Conservation (phyloP, 345 rosid species). For the Melastoma malabathricum region DNA sequence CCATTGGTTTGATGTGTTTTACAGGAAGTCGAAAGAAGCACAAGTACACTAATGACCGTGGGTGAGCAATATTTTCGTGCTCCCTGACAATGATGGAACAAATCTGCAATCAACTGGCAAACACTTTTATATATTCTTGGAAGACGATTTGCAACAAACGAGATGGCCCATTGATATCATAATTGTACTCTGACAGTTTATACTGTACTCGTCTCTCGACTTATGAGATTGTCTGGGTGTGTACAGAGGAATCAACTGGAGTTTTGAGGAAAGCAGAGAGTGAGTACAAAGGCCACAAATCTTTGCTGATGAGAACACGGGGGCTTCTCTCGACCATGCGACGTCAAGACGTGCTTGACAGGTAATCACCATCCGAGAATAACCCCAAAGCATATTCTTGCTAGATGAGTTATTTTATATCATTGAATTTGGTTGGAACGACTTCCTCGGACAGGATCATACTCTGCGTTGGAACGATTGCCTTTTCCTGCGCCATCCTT, state of each 20-base stretch:
- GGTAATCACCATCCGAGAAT: constrained; percentile 16
- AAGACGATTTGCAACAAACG: too few relatives aligned
- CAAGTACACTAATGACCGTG: constrained; percentile 61
- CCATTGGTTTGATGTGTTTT: constrained; percentile 6
- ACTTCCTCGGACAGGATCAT: constrained; percentile 34
- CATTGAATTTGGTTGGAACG: not conserved
- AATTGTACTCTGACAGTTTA: too few relatives aligned
- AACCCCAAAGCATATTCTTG: not conserved
- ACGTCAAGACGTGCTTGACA: constrained; percentile 81
- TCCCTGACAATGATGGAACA: not conserved
- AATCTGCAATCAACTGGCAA: not conserved
- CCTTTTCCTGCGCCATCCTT: constrained; percentile 70
- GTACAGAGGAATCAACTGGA: constrained; percentile 74
- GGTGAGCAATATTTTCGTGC: constrained; percentile 41
- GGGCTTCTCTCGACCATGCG: constrained; percentile 84
- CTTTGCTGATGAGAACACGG: constrained; percentile 66
- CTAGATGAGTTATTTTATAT: not conserved
- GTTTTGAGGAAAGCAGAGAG: constrained; percentile 72
- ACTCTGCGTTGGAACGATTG: constrained; percentile 42
- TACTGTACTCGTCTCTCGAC: too few relatives aligned
- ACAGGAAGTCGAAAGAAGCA: constrained; percentile 92
- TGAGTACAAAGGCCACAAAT: constrained; percentile 90
- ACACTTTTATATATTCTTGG: not conserved
- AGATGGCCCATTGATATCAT: not conserved
- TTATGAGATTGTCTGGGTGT: constrained; percentile 3